Evolutionary conservation across 1,284 basidiomycete species (phyloP), one percentile per base, ranked within the genome.

Genomic region (Mycosarcoma maydis): DNA sequence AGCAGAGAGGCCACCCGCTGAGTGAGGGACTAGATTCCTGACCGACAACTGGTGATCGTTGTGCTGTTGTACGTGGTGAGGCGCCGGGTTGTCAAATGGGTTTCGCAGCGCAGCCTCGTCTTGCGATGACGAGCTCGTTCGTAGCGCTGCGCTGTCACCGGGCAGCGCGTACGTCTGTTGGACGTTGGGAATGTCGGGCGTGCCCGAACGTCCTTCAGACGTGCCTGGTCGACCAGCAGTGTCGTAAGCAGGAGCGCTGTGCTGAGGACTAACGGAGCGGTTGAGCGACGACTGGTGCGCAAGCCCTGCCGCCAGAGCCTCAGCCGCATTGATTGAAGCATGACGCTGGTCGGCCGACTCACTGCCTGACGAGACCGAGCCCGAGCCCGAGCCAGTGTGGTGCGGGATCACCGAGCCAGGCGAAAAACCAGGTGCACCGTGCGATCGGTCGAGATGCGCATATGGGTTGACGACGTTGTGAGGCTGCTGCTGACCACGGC

Each of bases 381-480:
- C 64, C 0, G 68, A 68, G 17, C 52, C 53, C n/a, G 57, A n/a
- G n/a, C n/a, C 32, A 33, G 44, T 36, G 45, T 50, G 42, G 26
- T 52, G 51, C 11, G 60, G 62, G 11, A 41, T 30, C 29, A 58
- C 58, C 27, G 39, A 49, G 9, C 42, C 51, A 14, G 48, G 24
- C n/a, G 29, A 11, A 33, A 40, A 44, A 40, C 22, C 38, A 23
- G 17, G 1, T 8, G 27, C 39, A 16, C 39, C 43, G 29, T 66
- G 65, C n/a, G 45, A 44, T 13, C 76, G 72, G 45, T 78, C 75
- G 11, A 78, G 58, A 38, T 78, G 75, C 23, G 75, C 75, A 29
- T 78, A 78, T 4, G 76, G 76, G 61, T 77, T 78, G 49, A 60
- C 66, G 11, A 76, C 48, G 44, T 78, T 78, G 34, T 60, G 37